Evolutionary conservation across 352 stramenopile genomes (phyloP).

Genomic region (Globisporangium middletonii): DNA sequence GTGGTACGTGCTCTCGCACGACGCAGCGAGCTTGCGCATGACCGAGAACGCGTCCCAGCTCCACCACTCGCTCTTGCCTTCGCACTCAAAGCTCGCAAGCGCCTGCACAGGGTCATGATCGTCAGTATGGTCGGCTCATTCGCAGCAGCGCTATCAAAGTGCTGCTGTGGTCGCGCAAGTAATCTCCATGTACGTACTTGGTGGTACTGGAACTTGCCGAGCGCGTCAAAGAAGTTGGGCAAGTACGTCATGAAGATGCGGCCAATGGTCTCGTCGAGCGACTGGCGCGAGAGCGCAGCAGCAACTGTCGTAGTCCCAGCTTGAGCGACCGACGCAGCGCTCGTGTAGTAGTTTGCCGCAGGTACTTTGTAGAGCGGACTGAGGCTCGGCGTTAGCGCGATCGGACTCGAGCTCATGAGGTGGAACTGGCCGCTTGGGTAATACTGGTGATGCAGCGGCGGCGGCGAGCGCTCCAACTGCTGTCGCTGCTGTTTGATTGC

Average conservation of each 20-base stretch:
- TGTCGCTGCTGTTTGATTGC: slow-evolving; percentile 2
- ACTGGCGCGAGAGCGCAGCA: slow-evolving; percentile 8
- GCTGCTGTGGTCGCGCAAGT: neutral
- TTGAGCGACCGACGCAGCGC: slow-evolving; percentile 14
- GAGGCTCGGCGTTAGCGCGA: slow-evolving; percentile 36
- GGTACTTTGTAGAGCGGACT: slow-evolving; percentile 38
- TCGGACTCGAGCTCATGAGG: slow-evolving; percentile 25
- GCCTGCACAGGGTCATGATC: slow-evolving; percentile 16
- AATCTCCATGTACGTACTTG: slow-evolving; percentile 20
- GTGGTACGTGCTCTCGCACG: slow-evolving; percentile 69
- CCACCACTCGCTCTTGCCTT: slow-evolving; percentile 38
- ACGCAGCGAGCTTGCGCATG: slow-evolving; percentile 52
- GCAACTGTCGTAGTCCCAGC: slow-evolving; percentile 5
- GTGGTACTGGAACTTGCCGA: slow-evolving; percentile 58
- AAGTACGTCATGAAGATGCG: slow-evolving; percentile 45
- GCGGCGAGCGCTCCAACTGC: neutral
- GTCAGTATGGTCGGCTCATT: neutral
- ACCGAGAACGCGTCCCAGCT: slow-evolving; percentile 43
- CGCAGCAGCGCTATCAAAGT: neutral
- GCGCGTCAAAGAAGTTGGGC: slow-evolving; percentile 51
- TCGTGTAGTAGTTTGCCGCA: slow-evolving; percentile 13
- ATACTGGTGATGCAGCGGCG: slow-evolving; percentile 10
- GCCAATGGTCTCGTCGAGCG: slow-evolving; percentile 40
- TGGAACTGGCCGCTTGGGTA: slow-evolving; percentile 33
- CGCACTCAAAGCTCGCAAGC: slow-evolving; percentile 31